Evolutionary conservation across 1,284 basidiomycete genomes (phyloP).

Genomic region (Cryptococcus sp.): DNA sequence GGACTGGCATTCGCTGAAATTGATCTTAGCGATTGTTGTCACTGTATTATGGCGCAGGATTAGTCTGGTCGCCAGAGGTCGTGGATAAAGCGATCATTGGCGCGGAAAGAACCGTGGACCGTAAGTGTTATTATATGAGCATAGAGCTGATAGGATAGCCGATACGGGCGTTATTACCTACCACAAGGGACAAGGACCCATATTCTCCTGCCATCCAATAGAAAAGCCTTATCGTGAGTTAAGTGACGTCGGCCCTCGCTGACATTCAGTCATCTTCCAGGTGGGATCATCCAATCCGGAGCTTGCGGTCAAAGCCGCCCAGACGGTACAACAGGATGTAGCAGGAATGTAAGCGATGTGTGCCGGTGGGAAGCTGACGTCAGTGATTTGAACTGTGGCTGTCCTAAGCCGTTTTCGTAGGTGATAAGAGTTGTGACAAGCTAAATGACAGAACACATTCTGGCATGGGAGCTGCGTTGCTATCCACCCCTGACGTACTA

Average conservation of each 20-base stretch:
- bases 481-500: constrained; percentile 86
- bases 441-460: constrained; percentile 63
- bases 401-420: constrained; percentile 88
- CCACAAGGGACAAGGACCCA: constrained; percentile 69
- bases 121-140: constrained; percentile 58
- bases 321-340: constrained; percentile 82
- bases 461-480: constrained; percentile 95
- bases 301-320: constrained; percentile 87
- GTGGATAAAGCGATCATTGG: constrained; percentile 96
- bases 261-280: constrained; percentile 60
- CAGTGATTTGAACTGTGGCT: constrained; percentile 62
- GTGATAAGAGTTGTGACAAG: constrained; percentile 7
- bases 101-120: constrained; percentile 76
- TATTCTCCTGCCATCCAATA: constrained; percentile 91
- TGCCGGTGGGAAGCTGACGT: constrained; percentile 2
- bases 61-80: constrained; percentile 97
- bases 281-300: constrained; percentile 87
- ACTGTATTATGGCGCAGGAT: constrained; percentile 86
- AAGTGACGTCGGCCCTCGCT: not conserved
- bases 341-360: constrained; percentile 65
- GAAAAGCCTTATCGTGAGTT: constrained; percentile 74
- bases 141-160: constrained; percentile 57
- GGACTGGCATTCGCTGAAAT: constrained; percentile 1
- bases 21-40: constrained; percentile 67
- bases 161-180: constrained; percentile 87